Evolutionary conservation across 108 stramenopile species (phyloP), one percentile per base, ranked within the genome.

Genomic region (Skeletonema costatum): DNA sequence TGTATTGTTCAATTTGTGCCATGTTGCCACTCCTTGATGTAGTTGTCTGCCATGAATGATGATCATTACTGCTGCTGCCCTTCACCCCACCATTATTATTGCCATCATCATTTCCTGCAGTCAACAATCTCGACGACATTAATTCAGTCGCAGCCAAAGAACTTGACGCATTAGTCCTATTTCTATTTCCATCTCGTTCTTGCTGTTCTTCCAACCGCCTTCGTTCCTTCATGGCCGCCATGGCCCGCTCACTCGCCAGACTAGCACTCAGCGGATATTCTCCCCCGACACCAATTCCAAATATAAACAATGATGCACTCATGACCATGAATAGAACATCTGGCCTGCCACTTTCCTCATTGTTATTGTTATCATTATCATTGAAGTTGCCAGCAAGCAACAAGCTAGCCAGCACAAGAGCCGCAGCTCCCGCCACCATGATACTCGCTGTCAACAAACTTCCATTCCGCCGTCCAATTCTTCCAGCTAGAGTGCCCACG

Each of bases 261-360:
- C 78, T 66, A 0, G 88, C 88, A n/a, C 76, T 74, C 33, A 93
- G 66, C 0, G 92, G 92, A 66, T 90, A 93, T 60, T 93, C 92
- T 17, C 92, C 92, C 0, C 92, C 92, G 5, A 93, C 92, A 3
- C 92, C 92, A 19, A 93, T 44, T 3, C 92, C 92, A 69, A 93
- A 89, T 29, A 93, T 21, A 38, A 89, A 89, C 10, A 89, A 59
- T 9, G 76, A 64, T 1, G 76, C 4, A 14, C 60, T 60, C 87
- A 88, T 87, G 17, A 67, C 64, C 10, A 60, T 60, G 59, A 86
- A 88, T 6, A 91, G 53, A 1, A 56, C 25, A 56, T 56, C 53
- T 56, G 53, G 53, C 25, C 53, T 21, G 5, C 53, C 53, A 19
- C 19, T 4, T 19, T 51, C 17, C 5, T 19, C 0, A 19, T 19